Conservation (phyloP, 192 early-diverging fungal genomes). For the Coemansia umbellata region DNA sequence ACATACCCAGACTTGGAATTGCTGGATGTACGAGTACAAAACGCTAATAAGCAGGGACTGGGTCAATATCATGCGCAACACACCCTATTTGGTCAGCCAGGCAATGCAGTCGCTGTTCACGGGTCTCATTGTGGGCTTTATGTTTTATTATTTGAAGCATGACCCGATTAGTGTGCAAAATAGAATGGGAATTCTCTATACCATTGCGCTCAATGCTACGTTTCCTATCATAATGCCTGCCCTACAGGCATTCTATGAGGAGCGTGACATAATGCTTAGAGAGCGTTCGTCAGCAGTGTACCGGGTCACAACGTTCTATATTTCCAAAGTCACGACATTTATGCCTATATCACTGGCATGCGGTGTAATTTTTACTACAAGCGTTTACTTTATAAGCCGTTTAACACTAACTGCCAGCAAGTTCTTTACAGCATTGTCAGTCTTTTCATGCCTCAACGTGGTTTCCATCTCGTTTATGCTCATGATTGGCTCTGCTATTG, state of each 20-base stretch:
- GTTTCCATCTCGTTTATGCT: slow-evolving; percentile 46
- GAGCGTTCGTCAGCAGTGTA: slow-evolving; percentile 63
- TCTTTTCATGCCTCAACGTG: slow-evolving; percentile 36
- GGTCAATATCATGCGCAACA: slow-evolving; percentile 44
- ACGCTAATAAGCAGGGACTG: slow-evolving; percentile 50
- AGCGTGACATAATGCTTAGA: slow-evolving; percentile 57
- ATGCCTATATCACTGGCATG: slow-evolving; percentile 36
- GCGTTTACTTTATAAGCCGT: slow-evolving; percentile 46
- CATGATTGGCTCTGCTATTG: slow-evolving; percentile 39
- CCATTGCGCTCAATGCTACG: slow-evolving; percentile 53
- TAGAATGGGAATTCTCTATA: slow-evolving; percentile 46
- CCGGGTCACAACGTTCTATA: slow-evolving; percentile 57
- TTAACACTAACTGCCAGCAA: slow-evolving; percentile 28
- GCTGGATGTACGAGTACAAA: slow-evolving; percentile 48
- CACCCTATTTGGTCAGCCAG: slow-evolving; percentile 31
- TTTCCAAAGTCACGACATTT: slow-evolving; percentile 59
- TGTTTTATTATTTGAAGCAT: slow-evolving; percentile 52
- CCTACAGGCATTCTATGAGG: slow-evolving; percentile 31
- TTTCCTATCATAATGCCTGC: slow-evolving; percentile 59
- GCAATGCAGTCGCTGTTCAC: slow-evolving; percentile 34
- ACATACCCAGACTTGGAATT: slow-evolving; percentile 9
- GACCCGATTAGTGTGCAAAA: slow-evolving; percentile 50
- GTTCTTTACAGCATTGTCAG: slow-evolving; percentile 36
- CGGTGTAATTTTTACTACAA: slow-evolving; percentile 29
- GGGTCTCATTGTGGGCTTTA: slow-evolving; percentile 54